phyloP scores from a whole-genome alignment of 768 basidiomycete genomes.

The Mycena chlorophos region DNA sequence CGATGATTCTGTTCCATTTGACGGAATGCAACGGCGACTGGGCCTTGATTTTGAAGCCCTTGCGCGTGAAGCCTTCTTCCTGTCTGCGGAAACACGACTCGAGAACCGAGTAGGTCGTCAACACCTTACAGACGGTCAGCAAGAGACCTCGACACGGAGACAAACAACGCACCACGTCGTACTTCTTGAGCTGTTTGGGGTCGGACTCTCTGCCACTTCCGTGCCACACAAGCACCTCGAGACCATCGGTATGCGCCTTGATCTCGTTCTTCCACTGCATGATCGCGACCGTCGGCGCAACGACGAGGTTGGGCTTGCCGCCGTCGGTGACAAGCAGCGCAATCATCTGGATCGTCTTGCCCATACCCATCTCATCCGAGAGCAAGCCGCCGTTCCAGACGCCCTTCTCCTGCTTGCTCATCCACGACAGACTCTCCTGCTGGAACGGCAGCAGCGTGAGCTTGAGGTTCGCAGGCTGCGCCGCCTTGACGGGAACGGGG shows the following conservation, averaged over 20 bases:
- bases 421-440: slow-evolving; percentile 92
- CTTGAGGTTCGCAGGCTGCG: slow-evolving; percentile 83
- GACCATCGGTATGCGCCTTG: slow-evolving; percentile 74
- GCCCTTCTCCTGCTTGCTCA: slow-evolving; percentile 88
- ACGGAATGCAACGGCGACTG: slow-evolving; percentile 82
- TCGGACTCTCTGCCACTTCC: slow-evolving; percentile 73
- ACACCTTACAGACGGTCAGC: slow-evolving; percentile 45
- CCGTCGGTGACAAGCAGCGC: slow-evolving; percentile 80
- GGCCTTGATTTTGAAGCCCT: slow-evolving; percentile 82
- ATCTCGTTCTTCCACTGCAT: slow-evolving; percentile 96
- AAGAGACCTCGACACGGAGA: neutral
- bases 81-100: slow-evolving; percentile 92
- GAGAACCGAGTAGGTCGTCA: slow-evolving; percentile 85
- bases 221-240: slow-evolving; percentile 93
- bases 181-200: slow-evolving; percentile 69
- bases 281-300: slow-evolving; percentile 69
- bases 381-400: slow-evolving; percentile 91
- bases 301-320: slow-evolving; percentile 82
- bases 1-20: slow-evolving; percentile 80
- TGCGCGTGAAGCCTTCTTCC: slow-evolving; percentile 86
- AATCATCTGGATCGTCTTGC: slow-evolving; percentile 94
- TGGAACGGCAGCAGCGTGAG: slow-evolving; percentile 91
- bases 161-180: slow-evolving; percentile 69
- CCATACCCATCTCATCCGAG: slow-evolving; percentile 83
- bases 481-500: slow-evolving; percentile 64